Base-by-base conservation (phyloP, 208 protist genomes). In the Borovskyia barvae region DNA sequence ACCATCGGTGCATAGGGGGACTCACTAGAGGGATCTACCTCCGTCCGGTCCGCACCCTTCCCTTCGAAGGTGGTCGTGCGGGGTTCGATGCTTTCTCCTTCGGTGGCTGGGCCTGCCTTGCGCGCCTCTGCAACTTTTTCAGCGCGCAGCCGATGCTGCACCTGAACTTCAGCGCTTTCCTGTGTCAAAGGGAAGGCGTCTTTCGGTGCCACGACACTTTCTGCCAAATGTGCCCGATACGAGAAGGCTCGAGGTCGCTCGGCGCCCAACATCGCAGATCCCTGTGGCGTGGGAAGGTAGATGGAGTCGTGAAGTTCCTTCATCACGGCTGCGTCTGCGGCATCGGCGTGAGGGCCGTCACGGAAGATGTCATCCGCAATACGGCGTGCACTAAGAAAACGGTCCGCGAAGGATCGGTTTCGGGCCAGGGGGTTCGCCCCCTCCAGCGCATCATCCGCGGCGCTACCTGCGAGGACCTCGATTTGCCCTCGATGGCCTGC, bases 371-470 rank as follows among this genome's bases (percentile, higher is more conserved):
- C n/a, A n/a, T n/a, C n/a, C n/a, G n/a, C 46, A 14, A 19, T 4
- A 24, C 51, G 59, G 9, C 61, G 72, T 12, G 52, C 51, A 12
- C 33, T 33, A 7, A 80, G 51, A 30, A 64, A 56, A 35, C 67
- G 65, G 29, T 69, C 67, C 11, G 73, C 73, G 41, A 80, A 65
- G 32, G 66, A 72, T 9, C 35, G 26, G 40, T 72, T 49, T 12
- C 6, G 42, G 29, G 58, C 35, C 20, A 52, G 15, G 40, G 17
- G 40, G 40, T 15, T 45, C 1, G 11, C 9, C 40, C 8, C 9
- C 40, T 17, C 36, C 33, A 49, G 37, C 8, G 35, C 19, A 42
- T 33, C 37, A 12, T 4, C 15, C 32, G 17, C 36, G 4, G 8
- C n/a, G 7, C 39, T 39, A 3, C 30, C 50, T 3, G 30, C 46